A percentile compares a stretch with the other conserved stretches of the same genome.
Conservation (phyloP, 2,329 filamentous ascomycete species). For the Botrytis squamosa region DNA sequence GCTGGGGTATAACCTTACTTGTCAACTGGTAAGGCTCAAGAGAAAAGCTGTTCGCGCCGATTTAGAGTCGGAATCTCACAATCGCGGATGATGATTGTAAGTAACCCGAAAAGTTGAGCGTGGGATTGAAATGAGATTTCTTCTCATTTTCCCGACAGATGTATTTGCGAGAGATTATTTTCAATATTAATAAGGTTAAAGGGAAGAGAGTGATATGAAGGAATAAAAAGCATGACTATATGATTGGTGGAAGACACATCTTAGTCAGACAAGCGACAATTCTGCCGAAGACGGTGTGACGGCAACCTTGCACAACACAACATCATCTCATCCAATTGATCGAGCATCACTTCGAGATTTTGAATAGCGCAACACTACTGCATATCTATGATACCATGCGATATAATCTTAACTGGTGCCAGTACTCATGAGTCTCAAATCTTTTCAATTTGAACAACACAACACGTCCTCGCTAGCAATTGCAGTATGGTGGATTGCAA, state of each 20-base stretch:
- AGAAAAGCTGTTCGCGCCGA: background rate
- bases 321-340: background rate
- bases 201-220: background rate
- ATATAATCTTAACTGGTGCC: accelerated
- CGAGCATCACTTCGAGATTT: background rate
- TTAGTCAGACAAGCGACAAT: background rate
- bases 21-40: background rate
- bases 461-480: background rate
- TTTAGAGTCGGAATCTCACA: background rate
- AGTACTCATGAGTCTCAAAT: background rate
- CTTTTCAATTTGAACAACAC: background rate
- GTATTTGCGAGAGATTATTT: background rate
- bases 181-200: background rate
- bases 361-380: background rate
- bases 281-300: background rate
- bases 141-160: background rate
- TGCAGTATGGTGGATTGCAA: background rate
- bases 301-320: background rate
- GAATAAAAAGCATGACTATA: background rate
- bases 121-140: background rate
- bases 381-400: background rate
- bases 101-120: background rate
- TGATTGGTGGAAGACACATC: background rate
- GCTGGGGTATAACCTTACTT: background rate
- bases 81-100: background rate